Conservation (phyloP, 306 rosid genomes). For the Quercus dentata region DNA sequence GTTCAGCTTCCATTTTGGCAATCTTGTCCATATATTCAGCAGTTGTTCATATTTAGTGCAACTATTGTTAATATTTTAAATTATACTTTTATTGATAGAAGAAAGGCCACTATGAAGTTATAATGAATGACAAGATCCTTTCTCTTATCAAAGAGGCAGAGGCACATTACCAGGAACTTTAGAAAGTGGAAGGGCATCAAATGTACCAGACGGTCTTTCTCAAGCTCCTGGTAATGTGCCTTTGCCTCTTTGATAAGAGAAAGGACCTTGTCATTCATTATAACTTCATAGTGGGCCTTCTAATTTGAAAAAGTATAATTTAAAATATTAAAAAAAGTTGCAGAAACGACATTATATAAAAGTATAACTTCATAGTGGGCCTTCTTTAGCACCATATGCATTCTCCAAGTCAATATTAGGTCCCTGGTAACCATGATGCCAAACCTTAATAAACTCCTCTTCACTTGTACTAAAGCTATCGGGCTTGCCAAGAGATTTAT, state of each 20-base stretch:
- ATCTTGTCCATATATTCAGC: too few relatives aligned
- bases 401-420: too few relatives aligned
- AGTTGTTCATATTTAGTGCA: too few relatives aligned
- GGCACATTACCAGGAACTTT: slow-evolving; percentile 39
- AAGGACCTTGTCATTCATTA: slow-evolving; percentile 66
- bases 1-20: too few relatives aligned
- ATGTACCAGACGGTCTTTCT: slow-evolving; percentile 52
- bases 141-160: slow-evolving; percentile 57
- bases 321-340: slow-evolving; percentile 1
- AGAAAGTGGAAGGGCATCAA: slow-evolving; percentile 8
- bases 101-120: slow-evolving; percentile 59
- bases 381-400: too few relatives aligned
- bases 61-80: neutral
- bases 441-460: too few relatives aligned
- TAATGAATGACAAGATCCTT: slow-evolving; percentile 65
- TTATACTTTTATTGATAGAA: slow-evolving; percentile 33
- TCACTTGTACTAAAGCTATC: too few relatives aligned
- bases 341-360: neutral
- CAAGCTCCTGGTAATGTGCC: slow-evolving; percentile 39
- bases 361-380: too few relatives aligned
- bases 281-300: slow-evolving; percentile 59
- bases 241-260: slow-evolving; percentile 57
- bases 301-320: slow-evolving; percentile 32
- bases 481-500: neutral
- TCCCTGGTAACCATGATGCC: too few relatives aligned